Evolutionary conservation across 2,329 filamentous ascomycete genomes (phyloP).

Genomic region (Alternaria atra): DNA sequence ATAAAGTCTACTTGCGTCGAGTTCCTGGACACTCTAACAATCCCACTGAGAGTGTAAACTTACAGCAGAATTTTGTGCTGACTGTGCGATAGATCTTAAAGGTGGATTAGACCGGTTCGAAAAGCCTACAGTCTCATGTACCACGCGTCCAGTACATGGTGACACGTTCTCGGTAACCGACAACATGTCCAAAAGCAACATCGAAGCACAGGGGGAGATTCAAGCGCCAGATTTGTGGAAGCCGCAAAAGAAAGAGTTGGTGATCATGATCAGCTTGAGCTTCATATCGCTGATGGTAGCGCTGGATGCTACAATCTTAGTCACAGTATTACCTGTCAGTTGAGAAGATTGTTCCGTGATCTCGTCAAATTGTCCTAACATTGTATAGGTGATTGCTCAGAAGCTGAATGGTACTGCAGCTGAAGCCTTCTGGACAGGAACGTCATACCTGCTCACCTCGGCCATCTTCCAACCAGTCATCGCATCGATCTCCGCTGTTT

Average conservation of each 20-base stretch:
- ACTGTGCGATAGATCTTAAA: not conserved
- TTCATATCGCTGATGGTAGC: slow-evolving; percentile 42
- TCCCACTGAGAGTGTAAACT: not conserved
- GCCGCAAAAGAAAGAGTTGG: slow-evolving; percentile 22
- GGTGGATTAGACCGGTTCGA: not conserved
- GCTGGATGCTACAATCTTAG: slow-evolving; percentile 43
- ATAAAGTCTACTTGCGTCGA: not conserved
- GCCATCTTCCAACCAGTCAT: slow-evolving; percentile 66
- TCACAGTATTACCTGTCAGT: slow-evolving; percentile 40
- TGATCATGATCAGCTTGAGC: slow-evolving; percentile 42
- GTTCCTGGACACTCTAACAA: not conserved
- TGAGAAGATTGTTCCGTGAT: not conserved
- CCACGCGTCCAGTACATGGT: slow-evolving; percentile 5
- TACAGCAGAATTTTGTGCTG: not conserved
- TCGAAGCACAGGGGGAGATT: slow-evolving; percentile 22
- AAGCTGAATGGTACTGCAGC: slow-evolving; percentile 34
- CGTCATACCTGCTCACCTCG: slow-evolving; percentile 72
- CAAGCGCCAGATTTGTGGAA: slow-evolving; percentile 15
- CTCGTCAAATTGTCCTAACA: not conserved
- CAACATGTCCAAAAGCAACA: slow-evolving; percentile 4
- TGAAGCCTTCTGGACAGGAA: slow-evolving; percentile 76
- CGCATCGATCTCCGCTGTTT: slow-evolving; percentile 56
- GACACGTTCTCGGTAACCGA: slow-evolving; percentile 1
- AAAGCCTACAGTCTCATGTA: not conserved
- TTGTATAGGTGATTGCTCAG: slow-evolving; percentile 32